Conservation (phyloP, 2,329 filamentous ascomycete genomes). For the Microsporum audouinii region DNA sequence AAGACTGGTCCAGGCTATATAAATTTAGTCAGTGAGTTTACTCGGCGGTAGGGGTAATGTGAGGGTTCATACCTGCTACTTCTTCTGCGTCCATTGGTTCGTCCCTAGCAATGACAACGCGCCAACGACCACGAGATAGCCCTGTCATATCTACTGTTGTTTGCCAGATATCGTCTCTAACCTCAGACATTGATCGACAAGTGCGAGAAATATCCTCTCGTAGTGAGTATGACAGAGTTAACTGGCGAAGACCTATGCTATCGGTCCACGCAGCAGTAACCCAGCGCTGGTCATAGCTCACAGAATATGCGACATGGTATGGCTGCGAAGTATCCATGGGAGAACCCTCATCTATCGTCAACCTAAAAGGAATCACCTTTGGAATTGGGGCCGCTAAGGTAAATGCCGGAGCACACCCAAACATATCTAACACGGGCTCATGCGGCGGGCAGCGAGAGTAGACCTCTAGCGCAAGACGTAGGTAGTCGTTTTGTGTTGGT, state of each 20-base stretch:
- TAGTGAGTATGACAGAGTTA: constrained; percentile 45
- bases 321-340: constrained; percentile 46
- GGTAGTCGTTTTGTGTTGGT: constrained; percentile 38
- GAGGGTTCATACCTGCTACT: constrained; percentile 34
- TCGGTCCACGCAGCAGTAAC: constrained; percentile 50
- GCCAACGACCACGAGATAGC: constrained; percentile 43
- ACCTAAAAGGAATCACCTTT: constrained; percentile 44
- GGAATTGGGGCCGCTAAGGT: constrained; percentile 44
- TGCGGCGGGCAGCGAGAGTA: constrained; percentile 47
- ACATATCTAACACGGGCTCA: constrained; percentile 22
- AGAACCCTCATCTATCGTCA: constrained; percentile 42
- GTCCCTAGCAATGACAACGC: constrained; percentile 43
- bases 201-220: constrained; percentile 26
- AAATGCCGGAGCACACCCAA: constrained; percentile 43
- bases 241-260: constrained; percentile 43
- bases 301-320: constrained; percentile 49
- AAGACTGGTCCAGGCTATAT: constrained; percentile 28
- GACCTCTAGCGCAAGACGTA: constrained; percentile 44
- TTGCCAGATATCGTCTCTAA: constrained; percentile 47
- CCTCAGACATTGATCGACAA: constrained; percentile 34
- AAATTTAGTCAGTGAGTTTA: background rate
- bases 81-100: constrained; percentile 43
- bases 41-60: constrained; percentile 14
- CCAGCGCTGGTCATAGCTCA: constrained; percentile 47
- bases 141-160: constrained; percentile 46